Evolutionary conservation across 495 filamentous ascomycete species (phyloP).

Genomic region (Penicillium bovifimosum): DNA sequence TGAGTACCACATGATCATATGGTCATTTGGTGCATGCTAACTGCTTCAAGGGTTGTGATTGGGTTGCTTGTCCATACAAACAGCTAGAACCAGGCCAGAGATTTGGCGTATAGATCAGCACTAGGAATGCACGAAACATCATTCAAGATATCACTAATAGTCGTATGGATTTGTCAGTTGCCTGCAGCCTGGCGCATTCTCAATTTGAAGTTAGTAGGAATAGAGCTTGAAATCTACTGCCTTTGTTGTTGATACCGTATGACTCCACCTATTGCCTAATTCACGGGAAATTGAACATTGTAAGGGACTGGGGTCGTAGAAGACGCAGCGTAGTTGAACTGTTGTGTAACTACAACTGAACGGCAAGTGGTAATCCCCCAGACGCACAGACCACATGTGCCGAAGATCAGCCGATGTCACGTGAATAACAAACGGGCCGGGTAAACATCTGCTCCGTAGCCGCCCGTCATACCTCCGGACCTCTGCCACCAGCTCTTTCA

Average conservation of each 20-base stretch:
- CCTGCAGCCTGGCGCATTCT: too few species aligned
- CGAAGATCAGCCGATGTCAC: not conserved
- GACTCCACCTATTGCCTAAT: too few species aligned
- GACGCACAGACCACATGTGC: not conserved
- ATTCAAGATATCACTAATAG: too few species aligned
- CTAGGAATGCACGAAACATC: too few species aligned
- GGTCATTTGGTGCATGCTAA: not conserved
- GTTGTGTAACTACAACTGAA: too few species aligned
- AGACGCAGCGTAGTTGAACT: too few species aligned
- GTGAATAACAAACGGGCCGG: not conserved
- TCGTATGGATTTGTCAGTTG: too few species aligned
- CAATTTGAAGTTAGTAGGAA: too few species aligned
- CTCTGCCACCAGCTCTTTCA: not conserved
- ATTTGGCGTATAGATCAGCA: constrained; percentile 12
- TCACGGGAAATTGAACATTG: too few species aligned
- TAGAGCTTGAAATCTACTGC: too few species aligned
- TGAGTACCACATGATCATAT: not conserved
- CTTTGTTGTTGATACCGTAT: too few species aligned
- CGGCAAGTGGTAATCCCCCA: not conserved
- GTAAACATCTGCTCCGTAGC: not conserved
- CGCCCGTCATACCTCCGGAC: not conserved
- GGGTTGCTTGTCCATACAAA: constrained; percentile 25
- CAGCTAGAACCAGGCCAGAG: constrained; percentile 22
- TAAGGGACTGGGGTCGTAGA: too few species aligned
- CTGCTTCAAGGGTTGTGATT: constrained; percentile 20